These are phyloP conservation scores for Cicer judaicum DNA, from an alignment of 306 rosid genomes.

Conservation along the genomic window DNA sequence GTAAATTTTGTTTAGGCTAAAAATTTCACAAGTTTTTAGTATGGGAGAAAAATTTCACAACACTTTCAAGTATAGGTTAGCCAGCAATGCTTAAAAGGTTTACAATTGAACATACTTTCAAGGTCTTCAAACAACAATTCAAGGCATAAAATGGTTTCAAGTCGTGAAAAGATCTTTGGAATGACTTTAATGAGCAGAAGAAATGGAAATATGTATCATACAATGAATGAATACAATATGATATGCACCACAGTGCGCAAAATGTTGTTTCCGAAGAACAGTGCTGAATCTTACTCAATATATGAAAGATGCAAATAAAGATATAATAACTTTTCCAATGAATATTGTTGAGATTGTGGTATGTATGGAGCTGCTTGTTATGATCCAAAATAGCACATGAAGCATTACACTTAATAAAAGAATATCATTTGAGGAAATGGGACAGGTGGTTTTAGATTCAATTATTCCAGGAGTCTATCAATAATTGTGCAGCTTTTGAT, in stretches of 20 bases:
- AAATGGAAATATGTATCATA: background rate
- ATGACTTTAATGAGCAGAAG: background rate
- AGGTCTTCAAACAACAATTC: background rate
- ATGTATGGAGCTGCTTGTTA: too few relatives aligned
- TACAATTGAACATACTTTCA: background rate
- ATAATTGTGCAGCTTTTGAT: too few relatives aligned
- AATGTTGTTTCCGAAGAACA: background rate
- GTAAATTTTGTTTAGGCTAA: background rate
- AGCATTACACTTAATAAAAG: too few relatives aligned
- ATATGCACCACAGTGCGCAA: background rate
- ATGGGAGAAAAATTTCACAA: background rate
- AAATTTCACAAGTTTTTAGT: too few relatives aligned
- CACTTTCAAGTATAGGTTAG: background rate
- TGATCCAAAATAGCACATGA: too few relatives aligned
- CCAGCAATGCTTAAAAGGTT: background rate
- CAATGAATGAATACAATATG: background rate
- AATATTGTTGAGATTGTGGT: too few relatives aligned
- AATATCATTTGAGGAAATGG: too few relatives aligned
- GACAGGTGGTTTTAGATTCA: too few relatives aligned
- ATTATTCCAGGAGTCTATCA: too few relatives aligned
- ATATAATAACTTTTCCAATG: too few relatives aligned
- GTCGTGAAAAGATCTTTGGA: background rate
- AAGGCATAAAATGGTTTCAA: background rate
- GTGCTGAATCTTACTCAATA: background rate
- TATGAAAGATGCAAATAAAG: background rate